These are phyloP conservation scores for Linnemannia zychae DNA, from an alignment of 192 early-diverging fungal species.

Conservation along the genomic window DNA sequence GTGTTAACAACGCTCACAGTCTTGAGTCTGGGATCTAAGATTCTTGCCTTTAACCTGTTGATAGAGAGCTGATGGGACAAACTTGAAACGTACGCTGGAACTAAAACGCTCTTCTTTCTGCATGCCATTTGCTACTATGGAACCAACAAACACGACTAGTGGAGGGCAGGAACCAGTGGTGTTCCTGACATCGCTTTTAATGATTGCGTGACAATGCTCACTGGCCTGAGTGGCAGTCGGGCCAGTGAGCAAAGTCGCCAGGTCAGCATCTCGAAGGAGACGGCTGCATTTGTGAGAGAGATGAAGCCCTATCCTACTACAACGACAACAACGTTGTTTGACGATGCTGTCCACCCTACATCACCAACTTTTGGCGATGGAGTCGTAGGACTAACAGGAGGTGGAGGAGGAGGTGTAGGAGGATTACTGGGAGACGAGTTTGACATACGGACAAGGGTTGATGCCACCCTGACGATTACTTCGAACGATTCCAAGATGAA, in stretches of 20 bases:
- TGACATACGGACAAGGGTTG: conserved; percentile 12
- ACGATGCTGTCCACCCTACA: conserved; percentile 15
- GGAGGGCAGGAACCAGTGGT: conserved; percentile 56
- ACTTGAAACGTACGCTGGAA: background rate
- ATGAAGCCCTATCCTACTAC: conserved; percentile 33
- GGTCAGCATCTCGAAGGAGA: conserved; percentile 29
- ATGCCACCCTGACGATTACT: conserved; percentile 44
- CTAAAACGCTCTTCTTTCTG: background rate
- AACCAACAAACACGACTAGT: conserved; percentile 3
- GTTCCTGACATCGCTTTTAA: conserved; percentile 54
- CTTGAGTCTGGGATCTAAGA: background rate
- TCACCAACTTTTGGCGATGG: background rate
- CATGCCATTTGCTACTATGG: background rate
- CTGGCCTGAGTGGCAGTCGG: conserved; percentile 54
- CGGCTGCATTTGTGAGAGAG: conserved; percentile 38
- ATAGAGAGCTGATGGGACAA: background rate
- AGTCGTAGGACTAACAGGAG: conserved; percentile 8
- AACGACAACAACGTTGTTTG: background rate
- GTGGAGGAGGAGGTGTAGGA: too few species aligned
- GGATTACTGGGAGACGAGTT: conserved; percentile 12
- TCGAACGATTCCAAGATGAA: conserved; percentile 51
- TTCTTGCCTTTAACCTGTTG: background rate
- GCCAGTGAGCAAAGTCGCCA: conserved; percentile 50
- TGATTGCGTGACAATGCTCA: conserved; percentile 52
- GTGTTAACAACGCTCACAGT: conserved; percentile 6